phyloP scores from a whole-genome alignment of 1,284 basidiomycete species.

The Moniliella sp. region DNA sequence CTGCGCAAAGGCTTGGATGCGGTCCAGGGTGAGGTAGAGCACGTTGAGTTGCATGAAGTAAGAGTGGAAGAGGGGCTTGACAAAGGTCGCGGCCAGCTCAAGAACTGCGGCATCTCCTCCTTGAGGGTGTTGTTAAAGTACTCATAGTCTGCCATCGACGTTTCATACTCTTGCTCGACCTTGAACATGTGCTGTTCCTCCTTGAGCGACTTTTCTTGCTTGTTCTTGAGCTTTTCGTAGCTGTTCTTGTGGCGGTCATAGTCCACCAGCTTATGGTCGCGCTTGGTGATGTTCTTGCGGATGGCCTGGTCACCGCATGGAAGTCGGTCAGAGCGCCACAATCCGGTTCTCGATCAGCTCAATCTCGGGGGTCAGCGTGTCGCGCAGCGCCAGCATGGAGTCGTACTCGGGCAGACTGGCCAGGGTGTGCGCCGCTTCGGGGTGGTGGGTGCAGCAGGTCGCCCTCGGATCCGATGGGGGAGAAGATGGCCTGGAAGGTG shows the following conservation, averaged over 20 bases:
- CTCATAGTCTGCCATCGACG: conserved; percentile 83
- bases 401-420: conserved; percentile 53
- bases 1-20: conserved; percentile 62
- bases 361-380: conserved; percentile 63
- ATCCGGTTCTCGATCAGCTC: conserved; percentile 81
- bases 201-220: conserved; percentile 45
- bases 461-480: conserved; percentile 44
- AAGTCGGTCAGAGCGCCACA: conserved; percentile 71
- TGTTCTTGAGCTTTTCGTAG: conserved; percentile 76
- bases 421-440: conserved; percentile 56
- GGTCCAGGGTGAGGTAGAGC: conserved; percentile 77
- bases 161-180: conserved; percentile 93
- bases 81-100: conserved; percentile 67
- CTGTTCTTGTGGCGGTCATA: conserved; percentile 92
- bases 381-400: conserved; percentile 53
- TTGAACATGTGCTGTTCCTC: conserved; percentile 37
- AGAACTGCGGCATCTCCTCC: conserved; percentile 72
- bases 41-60: conserved; percentile 99
- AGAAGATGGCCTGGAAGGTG: conserved; percentile 48
- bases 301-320: conserved; percentile 64
- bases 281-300: conserved; percentile 78
- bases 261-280: conserved; percentile 87
- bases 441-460: conserved; percentile 57
- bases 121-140: conserved; percentile 81
- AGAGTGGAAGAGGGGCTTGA: conserved; percentile 86